These are phyloP conservation scores for Plasmopara halstedii DNA, from an alignment of 352 stramenopile species.

Conservation along the genomic window DNA sequence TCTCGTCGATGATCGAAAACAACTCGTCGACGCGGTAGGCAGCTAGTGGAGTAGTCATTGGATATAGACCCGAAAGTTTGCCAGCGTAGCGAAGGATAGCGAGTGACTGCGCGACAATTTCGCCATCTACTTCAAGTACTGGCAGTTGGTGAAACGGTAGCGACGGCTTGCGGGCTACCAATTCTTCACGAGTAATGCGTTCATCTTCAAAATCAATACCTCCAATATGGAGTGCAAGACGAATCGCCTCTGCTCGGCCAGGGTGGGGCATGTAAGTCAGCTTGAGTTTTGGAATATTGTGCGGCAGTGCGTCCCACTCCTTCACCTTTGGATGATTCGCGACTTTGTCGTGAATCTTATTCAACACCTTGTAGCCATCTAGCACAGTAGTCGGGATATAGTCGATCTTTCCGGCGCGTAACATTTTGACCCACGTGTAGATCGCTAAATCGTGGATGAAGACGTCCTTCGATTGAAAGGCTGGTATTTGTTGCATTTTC, in stretches of 20 bases:
- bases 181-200: constrained; percentile 28
- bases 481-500: constrained; percentile 21
- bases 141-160: constrained; percentile 43
- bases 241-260: constrained; percentile 36
- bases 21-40: constrained; percentile 38
- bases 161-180: constrained; percentile 18
- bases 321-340: constrained; percentile 18
- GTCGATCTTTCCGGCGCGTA: constrained; percentile 16
- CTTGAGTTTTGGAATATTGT: constrained; percentile 19
- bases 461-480: constrained; percentile 24
- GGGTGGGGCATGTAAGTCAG: constrained; percentile 47
- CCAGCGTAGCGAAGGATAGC: constrained; percentile 58
- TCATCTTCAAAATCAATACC: constrained; percentile 45
- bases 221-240: constrained; percentile 39
- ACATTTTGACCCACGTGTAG: constrained; percentile 18
- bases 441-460: constrained; percentile 33
- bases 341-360: constrained; percentile 23
- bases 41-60: constrained; percentile 14
- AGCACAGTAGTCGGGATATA: constrained; percentile 29
- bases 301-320: constrained; percentile 24
- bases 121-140: constrained; percentile 40
- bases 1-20: constrained; percentile 28
- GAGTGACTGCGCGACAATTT: constrained; percentile 28
- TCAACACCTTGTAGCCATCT: constrained; percentile 22
- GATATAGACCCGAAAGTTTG: constrained; percentile 35